Conservation (phyloP, 2,329 filamentous ascomycete species). For the Trichophyton simii region DNA sequence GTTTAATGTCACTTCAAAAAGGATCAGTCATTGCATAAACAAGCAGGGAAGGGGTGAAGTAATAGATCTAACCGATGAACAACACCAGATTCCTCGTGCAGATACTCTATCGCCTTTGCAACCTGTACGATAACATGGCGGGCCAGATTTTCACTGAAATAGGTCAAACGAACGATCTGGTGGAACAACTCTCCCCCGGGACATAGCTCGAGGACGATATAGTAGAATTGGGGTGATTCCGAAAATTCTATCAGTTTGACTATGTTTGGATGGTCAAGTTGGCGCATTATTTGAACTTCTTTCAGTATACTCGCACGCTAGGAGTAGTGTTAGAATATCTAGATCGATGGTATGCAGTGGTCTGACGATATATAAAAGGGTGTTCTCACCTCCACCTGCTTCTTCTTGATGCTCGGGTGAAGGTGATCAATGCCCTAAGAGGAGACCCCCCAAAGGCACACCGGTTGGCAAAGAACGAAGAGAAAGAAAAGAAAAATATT, state of each 20-base stretch:
- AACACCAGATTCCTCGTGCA: conserved; percentile 89
- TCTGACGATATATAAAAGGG: conserved; percentile 28
- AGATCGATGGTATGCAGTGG: conserved; percentile 12
- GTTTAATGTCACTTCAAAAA: conserved; percentile 75
- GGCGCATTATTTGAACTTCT: conserved; percentile 97
- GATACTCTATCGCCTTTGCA: conserved; percentile 81
- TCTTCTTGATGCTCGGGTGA: conserved; percentile 93
- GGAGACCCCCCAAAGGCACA: conserved; percentile 1
- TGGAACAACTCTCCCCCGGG: conserved; percentile 96
- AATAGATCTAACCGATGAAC: conserved; percentile 69
- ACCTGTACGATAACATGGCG: conserved; percentile 92
- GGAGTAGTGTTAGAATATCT: conserved; percentile 1
- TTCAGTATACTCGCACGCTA: conserved; percentile 75
- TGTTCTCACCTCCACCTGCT: conserved; percentile 71
- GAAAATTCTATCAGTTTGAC: conserved; percentile 87
- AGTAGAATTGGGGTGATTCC: conserved; percentile 91
- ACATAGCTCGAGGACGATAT: conserved; percentile 89
- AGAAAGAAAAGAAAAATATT: conserved; percentile 13
- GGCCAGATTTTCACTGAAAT: conserved; percentile 92
- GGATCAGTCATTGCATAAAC: conserved; percentile 8
- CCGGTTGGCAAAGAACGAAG: conserved; percentile 6
- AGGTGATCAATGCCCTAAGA: conserved; percentile 80
- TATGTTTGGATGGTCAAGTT: conserved; percentile 91
- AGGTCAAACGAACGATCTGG: conserved; percentile 93
- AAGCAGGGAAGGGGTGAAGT: background rate